These are phyloP conservation scores for Houttuynia cordata DNA, from an alignment of 164 flowering plant genomes.

Conservation along the genomic window DNA sequence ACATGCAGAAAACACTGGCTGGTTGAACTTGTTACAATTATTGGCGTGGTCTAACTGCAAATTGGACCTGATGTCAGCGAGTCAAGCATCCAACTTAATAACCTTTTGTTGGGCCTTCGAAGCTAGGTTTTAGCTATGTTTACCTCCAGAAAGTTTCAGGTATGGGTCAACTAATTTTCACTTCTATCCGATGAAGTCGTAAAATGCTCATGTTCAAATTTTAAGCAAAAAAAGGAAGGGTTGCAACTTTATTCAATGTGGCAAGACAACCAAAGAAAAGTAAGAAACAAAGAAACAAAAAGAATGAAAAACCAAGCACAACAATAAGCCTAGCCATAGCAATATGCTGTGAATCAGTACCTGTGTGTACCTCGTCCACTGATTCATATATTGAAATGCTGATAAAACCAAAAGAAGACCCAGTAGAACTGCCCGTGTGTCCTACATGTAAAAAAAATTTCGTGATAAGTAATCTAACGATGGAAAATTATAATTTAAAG, in stretches of 20 bases:
- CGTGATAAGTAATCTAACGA: not conserved
- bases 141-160: not conserved
- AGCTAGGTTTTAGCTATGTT: not conserved
- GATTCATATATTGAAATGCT: conserved; percentile 78
- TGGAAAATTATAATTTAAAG: not conserved
- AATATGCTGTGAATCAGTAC: conserved; percentile 25
- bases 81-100: not conserved
- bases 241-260: not conserved
- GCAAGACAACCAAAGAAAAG: not conserved
- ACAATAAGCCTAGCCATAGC: not conserved
- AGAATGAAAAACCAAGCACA: not conserved
- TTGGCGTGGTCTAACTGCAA: not conserved
- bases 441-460: conserved; percentile 32
- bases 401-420: conserved; percentile 81
- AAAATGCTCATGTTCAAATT: too few species aligned
- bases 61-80: not conserved
- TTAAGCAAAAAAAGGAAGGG: too few species aligned
- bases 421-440: conserved; percentile 75
- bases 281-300: not conserved
- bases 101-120: not conserved
- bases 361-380: conserved; percentile 90
- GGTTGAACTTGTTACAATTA: too few species aligned
- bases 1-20: too few species aligned
- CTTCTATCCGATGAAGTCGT: not conserved
- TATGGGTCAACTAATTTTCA: not conserved